A percentile compares a stretch with the other conserved stretches of the same genome.
These are phyloP conservation scores for Phylloporus gajari DNA, from an alignment of 1,284 basidiomycete genomes.

Conservation along the genomic window DNA sequence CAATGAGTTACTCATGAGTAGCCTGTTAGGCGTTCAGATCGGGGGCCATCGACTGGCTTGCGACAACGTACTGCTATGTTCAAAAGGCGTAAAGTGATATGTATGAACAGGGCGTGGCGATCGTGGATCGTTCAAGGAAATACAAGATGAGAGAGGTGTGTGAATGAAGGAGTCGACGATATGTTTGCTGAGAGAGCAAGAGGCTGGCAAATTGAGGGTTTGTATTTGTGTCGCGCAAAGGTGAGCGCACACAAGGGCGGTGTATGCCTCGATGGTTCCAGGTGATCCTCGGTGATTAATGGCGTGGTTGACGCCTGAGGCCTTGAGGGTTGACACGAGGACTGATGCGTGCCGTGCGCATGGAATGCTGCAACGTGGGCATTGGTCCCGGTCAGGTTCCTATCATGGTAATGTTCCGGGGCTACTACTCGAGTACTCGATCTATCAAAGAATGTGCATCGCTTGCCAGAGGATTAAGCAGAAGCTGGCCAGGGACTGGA, in stretches of 20 bases:
- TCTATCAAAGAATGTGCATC: neutral
- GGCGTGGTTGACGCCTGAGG: conserved; percentile 7
- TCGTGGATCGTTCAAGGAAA: conserved; percentile 2
- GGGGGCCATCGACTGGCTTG: conserved; percentile 9
- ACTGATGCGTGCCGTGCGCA: conserved; percentile 11
- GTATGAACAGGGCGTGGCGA: neutral
- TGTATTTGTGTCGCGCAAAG: conserved; percentile 32
- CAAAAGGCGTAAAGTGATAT: neutral
- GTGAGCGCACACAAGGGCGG: conserved; percentile 13
- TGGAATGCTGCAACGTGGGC: conserved; percentile 27
- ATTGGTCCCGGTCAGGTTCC: conserved; percentile 14
- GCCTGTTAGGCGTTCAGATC: conserved; percentile 33
- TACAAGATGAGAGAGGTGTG: conserved; percentile 4
- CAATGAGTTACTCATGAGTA: conserved; percentile 33
- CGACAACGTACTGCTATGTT: conserved; percentile 25
- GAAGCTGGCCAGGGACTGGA: neutral
- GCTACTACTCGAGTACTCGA: neutral
- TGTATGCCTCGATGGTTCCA: conserved; percentile 23
- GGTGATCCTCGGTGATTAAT: conserved; percentile 40
- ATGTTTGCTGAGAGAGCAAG: conserved; percentile 7
- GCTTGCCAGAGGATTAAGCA: neutral
- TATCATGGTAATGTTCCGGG: conserved; percentile 15
- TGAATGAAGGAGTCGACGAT: conserved; percentile 3
- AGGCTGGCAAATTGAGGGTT: conserved; percentile 2
- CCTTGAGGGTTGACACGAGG: conserved; percentile 36